These are phyloP conservation scores for Boletus smithii DNA, from an alignment of 1,284 basidiomycete species.

Conservation along the genomic window DNA sequence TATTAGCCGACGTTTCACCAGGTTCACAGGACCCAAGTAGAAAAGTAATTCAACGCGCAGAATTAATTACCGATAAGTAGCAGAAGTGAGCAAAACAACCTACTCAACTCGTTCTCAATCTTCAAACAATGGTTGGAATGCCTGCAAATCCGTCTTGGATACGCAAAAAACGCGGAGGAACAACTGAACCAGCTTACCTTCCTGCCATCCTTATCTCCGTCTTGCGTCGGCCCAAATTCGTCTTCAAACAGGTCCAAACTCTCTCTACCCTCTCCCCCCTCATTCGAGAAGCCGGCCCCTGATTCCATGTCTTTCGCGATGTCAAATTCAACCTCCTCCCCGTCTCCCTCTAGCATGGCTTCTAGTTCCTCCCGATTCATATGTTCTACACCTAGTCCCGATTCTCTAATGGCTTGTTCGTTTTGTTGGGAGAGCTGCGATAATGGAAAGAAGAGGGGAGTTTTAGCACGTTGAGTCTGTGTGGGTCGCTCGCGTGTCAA, in stretches of 20 bases:
- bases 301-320: constrained; percentile 15
- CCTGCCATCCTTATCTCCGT: constrained; percentile 22
- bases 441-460: constrained; percentile 62
- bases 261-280: constrained; percentile 17
- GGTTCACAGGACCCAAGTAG: neutral
- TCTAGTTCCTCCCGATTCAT: constrained; percentile 63
- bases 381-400: constrained; percentile 60
- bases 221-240: constrained; percentile 55
- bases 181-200: constrained; percentile 34
- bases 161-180: neutral
- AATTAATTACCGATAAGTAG: neutral
- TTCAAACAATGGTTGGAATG: constrained; percentile 64
- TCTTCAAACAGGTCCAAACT: constrained; percentile 41
- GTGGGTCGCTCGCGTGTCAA: constrained; percentile 37
- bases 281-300: neutral
- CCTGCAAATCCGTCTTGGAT: constrained; percentile 30
- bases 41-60: neutral
- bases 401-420: constrained; percentile 47
- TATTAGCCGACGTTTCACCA: no score
- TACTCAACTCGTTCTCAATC: constrained; percentile 40
- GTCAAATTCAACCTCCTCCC: constrained; percentile 55
- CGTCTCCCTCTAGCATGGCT: constrained; percentile 63
- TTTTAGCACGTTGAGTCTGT: constrained; percentile 28
- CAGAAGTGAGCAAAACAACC: neutral
- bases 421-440: constrained; percentile 59